phyloP scores from a whole-genome alignment of 176 grass and related monocot species.

The Rhipidocladum racemiflorum region DNA sequence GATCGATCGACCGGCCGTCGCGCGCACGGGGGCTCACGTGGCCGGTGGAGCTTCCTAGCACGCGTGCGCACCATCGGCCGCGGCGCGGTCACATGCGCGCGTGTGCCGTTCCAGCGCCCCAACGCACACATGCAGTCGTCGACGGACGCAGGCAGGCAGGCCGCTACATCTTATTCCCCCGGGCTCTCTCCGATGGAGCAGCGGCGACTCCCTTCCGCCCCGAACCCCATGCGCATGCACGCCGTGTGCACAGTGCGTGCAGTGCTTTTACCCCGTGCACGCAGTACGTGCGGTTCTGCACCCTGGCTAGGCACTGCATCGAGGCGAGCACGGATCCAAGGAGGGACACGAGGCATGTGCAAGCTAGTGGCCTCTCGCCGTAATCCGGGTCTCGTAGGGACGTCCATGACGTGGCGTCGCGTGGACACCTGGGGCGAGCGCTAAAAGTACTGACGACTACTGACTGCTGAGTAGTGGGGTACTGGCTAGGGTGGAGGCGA shows the following conservation, averaged over 20 bases:
- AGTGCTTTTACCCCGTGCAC: neutral
- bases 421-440: neutral
- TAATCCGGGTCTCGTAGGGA: slow-evolving; percentile 9
- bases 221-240: slow-evolving; percentile 8
- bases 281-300: neutral
- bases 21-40: slow-evolving; percentile 25
- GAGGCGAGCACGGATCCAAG: neutral
- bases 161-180: too few relatives aligned
- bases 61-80: slow-evolving; percentile 29
- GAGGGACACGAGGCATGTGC: too few relatives aligned
- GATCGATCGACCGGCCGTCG: neutral
- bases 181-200: neutral
- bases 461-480: too few relatives aligned
- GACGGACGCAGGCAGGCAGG: too few relatives aligned
- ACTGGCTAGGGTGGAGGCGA: neutral
- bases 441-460: too few relatives aligned
- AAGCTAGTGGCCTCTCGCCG: neutral
- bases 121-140: neutral
- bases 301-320: neutral
- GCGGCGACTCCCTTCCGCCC: neutral
- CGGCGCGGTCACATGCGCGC: too few relatives aligned
- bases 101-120: neutral
- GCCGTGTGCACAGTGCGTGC: neutral
- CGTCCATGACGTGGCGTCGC: neutral
- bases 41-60: neutral